Conservation (phyloP, 257 asterid genomes). For the Solanum sparsipilum region DNA sequence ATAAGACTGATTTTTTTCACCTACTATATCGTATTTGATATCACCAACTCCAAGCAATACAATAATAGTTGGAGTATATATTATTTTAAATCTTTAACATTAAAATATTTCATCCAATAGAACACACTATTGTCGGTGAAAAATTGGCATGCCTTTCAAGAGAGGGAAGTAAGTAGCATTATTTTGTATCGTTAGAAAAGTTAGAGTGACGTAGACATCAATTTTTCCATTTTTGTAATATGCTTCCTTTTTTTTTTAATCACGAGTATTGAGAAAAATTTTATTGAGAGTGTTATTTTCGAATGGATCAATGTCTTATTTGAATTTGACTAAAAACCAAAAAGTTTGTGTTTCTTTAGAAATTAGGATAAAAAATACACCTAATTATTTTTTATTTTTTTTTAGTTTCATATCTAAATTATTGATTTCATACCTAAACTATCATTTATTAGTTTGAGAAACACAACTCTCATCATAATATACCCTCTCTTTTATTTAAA, state of each 20-base stretch:
- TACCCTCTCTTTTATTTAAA: too few species aligned
- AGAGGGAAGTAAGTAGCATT: neutral
- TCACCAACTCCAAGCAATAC: neutral
- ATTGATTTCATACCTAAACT: too few species aligned
- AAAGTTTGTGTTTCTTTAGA: too few species aligned
- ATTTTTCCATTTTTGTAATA: neutral
- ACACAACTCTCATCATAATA: too few species aligned
- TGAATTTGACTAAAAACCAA: too few species aligned
- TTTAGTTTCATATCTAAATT: too few species aligned
- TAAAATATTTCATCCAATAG: neutral
- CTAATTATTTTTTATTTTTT: too few species aligned
- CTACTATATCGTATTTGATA: neutral
- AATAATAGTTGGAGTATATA: neutral
- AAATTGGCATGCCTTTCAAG: neutral
- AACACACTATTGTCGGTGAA: neutral
- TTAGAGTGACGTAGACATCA: neutral
- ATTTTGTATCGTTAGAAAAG: neutral
- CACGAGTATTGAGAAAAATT: fast-evolving
- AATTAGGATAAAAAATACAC: too few species aligned
- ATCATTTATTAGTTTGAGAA: too few species aligned
- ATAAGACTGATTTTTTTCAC: neutral
- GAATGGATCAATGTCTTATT: too few species aligned
- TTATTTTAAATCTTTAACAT: neutral
- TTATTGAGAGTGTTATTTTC: too few species aligned
- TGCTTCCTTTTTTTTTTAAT: neutral